Evolutionary conservation across 2,329 filamentous ascomycete species (phyloP).

Genomic region (Aspergillus sp.): DNA sequence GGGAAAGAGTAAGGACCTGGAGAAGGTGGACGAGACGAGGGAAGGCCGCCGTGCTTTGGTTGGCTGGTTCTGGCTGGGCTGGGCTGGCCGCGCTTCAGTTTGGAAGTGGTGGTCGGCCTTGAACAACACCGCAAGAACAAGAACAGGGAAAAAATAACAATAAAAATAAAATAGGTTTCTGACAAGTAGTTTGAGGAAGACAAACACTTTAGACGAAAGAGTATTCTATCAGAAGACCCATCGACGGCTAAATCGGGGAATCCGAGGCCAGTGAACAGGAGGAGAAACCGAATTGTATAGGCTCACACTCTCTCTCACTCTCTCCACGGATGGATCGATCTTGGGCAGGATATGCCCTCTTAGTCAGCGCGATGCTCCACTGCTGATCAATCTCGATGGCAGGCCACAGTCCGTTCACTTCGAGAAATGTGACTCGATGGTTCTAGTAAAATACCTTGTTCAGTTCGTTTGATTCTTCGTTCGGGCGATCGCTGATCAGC

Average conservation of each 20-base stretch:
- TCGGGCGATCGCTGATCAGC: constrained; percentile 9
- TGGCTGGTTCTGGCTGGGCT: background rate
- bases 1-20: constrained; percentile 2
- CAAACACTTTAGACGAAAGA: background rate
- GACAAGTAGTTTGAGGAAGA: no score
- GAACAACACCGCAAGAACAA: no score
- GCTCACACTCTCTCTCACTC: background rate
- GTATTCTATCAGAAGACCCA: background rate
- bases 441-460: background rate
- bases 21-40: constrained; percentile 6
- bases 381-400: background rate
- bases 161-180: no score
- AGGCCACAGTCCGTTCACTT: background rate
- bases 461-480: background rate
- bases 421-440: background rate
- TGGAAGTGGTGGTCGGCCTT: background rate
- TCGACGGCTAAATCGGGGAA: background rate
- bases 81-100: background rate
- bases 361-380: background rate
- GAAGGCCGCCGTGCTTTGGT: constrained; percentile 1
- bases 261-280: background rate
- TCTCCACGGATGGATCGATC: constrained; percentile 1
- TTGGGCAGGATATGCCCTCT: constrained; percentile 2
- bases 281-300: no score
- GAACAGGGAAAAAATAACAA: no score